Percentiles rank a stretch among this genome's conserved stretches.
Evolutionary conservation across 495 filamentous ascomycete genomes (phyloP).

Genomic region (Penicillium desertorum): DNA sequence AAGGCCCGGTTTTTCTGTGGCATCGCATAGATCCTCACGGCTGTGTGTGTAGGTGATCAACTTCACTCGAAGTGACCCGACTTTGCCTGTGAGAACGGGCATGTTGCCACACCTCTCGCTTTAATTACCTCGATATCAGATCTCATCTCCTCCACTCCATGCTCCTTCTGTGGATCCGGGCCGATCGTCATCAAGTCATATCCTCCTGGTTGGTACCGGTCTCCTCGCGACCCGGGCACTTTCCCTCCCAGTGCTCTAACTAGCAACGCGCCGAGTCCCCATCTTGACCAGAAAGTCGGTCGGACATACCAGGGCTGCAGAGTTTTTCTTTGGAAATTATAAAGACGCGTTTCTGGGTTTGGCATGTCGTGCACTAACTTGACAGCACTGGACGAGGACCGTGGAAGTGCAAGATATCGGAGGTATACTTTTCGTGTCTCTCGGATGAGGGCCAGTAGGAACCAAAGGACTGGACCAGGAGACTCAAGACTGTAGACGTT

Average conservation of each 20-base stretch:
- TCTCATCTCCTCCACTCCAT: constrained; percentile 45
- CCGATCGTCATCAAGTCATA: constrained; percentile 54
- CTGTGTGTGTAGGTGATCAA: neutral
- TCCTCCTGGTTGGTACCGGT: constrained; percentile 49
- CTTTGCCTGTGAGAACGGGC: constrained; percentile 21
- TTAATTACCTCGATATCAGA: constrained; percentile 32
- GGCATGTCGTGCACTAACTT: constrained; percentile 17
- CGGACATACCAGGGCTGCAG: constrained; percentile 51
- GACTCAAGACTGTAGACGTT: constrained; percentile 13
- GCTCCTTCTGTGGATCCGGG: constrained; percentile 46
- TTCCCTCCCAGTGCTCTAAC: constrained; percentile 48
- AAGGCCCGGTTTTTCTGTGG: neutral
- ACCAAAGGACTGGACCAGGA: constrained; percentile 31
- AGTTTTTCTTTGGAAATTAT: constrained; percentile 26
- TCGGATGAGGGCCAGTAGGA: constrained; percentile 32
- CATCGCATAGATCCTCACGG: neutral
- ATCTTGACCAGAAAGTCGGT: constrained; percentile 51
- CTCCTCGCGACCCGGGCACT: constrained; percentile 38
- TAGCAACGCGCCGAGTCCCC: constrained; percentile 45
- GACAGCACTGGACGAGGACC: constrained; percentile 33
- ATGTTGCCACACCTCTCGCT: constrained; percentile 27
- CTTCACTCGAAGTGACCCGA: neutral
- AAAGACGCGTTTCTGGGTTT: constrained; percentile 18
- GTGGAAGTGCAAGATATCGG: constrained; percentile 51
- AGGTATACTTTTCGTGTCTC: constrained; percentile 44